A percentile compares a stretch with the other conserved stretches of the same genome.
Conservation (phyloP, 345 rosid genomes). For the Aquilaria sinensis region DNA sequence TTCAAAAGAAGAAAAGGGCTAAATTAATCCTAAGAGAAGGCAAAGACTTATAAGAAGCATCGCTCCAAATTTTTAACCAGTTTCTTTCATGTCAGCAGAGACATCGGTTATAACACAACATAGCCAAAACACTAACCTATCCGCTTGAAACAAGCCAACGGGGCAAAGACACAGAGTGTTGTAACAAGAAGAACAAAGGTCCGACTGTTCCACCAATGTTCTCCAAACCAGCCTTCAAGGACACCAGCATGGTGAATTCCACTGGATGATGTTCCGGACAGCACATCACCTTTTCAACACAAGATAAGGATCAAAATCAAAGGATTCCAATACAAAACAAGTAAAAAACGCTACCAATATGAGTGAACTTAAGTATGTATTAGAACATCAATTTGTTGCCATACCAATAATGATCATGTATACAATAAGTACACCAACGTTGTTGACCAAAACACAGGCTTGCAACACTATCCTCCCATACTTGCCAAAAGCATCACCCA, state of each 20-base stretch:
- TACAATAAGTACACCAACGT: conserved; percentile 82
- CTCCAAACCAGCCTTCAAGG: conserved; percentile 91
- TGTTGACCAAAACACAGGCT: conserved; percentile 61
- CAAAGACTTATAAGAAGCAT: not conserved
- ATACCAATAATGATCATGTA: conserved; percentile 93
- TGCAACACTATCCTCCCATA: conserved; percentile 61
- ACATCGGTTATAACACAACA: no score
- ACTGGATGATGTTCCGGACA: conserved; percentile 75
- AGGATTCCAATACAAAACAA: not conserved
- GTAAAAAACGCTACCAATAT: not conserved
- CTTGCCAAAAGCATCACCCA: conserved; percentile 86
- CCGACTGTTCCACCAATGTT: conserved; percentile 79
- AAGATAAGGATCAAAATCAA: not conserved
- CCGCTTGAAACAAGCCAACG: conserved; percentile 78
- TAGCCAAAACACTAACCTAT: conserved; percentile 42
- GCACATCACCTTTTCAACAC: conserved; percentile 53
- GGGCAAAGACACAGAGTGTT: conserved; percentile 67
- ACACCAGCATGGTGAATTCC: conserved; percentile 79
- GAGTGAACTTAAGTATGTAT: no score
- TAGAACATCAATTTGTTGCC: conserved; percentile 1
- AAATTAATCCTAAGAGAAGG: no score
- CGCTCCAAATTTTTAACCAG: no score
- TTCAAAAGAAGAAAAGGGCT: no score
- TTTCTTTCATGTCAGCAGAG: no score
- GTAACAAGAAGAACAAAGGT: conserved; percentile 56